A percentile compares a stretch with the other conserved stretches of the same genome.
These are phyloP conservation scores for Eimeria acervulina DNA, from an alignment of 169 alveolate species.

Conservation along the genomic window DNA sequence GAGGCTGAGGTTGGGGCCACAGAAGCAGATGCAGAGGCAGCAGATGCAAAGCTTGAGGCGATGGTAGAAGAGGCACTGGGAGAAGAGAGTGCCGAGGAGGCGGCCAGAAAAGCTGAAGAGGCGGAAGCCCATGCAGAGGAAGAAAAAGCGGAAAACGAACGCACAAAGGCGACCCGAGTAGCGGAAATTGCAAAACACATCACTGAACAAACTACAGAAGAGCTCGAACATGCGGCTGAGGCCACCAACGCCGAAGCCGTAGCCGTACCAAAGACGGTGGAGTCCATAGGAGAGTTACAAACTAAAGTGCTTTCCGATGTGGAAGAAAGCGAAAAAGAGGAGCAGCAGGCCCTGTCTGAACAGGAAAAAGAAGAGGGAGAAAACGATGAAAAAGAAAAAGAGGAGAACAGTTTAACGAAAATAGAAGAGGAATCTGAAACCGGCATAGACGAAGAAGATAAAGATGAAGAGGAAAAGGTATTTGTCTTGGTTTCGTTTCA, in stretches of 20 bases:
- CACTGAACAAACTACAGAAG: not conserved
- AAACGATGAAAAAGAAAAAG: not conserved
- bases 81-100: not conserved
- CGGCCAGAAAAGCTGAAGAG: not conserved
- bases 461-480: not conserved
- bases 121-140: constrained; percentile 22
- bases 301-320: constrained; percentile 14
- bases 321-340: constrained; percentile 33
- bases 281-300: constrained; percentile 19
- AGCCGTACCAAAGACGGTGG: not conserved
- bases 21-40: constrained; percentile 7
- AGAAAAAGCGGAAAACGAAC: not conserved
- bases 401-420: not conserved
- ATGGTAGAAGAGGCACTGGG: not conserved
- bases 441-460: too few relatives aligned
- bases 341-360: not conserved
- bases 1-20: constrained; percentile 50
- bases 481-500: not conserved
- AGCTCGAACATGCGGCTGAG: not conserved
- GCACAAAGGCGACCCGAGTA: not conserved
- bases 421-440: not conserved
- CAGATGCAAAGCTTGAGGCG: constrained; percentile 39
- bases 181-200: not conserved
- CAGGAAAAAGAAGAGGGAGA: not conserved
- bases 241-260: not conserved